A percentile compares a stretch with the other conserved stretches of the same genome.
phyloP scores from a whole-genome alignment of 2,329 filamentous ascomycete genomes.

The Trichoderma gracile region DNA sequence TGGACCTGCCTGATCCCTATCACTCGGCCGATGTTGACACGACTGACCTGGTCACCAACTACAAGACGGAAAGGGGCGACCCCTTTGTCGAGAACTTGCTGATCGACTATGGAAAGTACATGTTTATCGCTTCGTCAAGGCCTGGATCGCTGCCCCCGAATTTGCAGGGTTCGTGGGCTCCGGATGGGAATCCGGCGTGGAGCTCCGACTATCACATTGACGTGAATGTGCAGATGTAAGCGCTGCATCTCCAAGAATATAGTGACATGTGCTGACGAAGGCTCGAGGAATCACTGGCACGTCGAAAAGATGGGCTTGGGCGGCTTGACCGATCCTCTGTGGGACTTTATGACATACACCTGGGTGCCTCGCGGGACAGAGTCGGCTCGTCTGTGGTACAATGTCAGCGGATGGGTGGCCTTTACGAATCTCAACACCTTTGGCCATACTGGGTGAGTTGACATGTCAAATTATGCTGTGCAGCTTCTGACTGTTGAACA shows the following conservation, averaged over 20 bases:
- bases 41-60: constrained; percentile 23
- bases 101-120: constrained; percentile 55
- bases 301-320: constrained; percentile 55
- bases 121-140: constrained; percentile 57
- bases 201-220: constrained; percentile 59
- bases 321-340: constrained; percentile 48
- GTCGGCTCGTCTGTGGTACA: constrained; percentile 57
- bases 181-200: constrained; percentile 45
- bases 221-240: constrained; percentile 58
- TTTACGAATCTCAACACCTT: constrained; percentile 62
- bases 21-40: constrained; percentile 45
- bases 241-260: too few species aligned
- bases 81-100: constrained; percentile 55
- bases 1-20: constrained; percentile 48
- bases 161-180: constrained; percentile 59
- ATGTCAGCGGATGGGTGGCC: constrained; percentile 55
- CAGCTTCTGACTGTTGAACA: neutral
- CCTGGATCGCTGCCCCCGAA: constrained; percentile 55
- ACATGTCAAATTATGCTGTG: neutral
- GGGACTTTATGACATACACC: constrained; percentile 54
- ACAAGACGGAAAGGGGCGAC: constrained; percentile 40
- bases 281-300: constrained; percentile 54
- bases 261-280: too few species aligned
- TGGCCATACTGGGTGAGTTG: constrained; percentile 48
- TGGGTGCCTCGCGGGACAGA: constrained; percentile 56